Conservation (phyloP, 2,329 filamentous ascomycete genomes). For the Fusarium gaditjirri region DNA sequence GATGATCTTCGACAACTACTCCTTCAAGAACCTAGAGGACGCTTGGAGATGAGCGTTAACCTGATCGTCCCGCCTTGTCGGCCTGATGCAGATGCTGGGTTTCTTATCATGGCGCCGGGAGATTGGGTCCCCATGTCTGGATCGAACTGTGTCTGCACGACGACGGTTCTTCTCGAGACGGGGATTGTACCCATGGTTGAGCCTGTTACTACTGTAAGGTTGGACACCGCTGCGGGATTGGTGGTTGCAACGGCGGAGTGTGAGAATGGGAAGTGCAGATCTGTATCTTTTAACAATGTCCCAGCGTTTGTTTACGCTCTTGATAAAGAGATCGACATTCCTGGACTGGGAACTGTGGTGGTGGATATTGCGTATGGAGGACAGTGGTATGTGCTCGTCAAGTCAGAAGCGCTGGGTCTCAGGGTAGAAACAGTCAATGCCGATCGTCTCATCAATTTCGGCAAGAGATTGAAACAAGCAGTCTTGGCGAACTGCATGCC, state of each 20-base stretch:
- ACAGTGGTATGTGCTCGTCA: slow-evolving; percentile 21
- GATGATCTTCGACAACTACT: slow-evolving; percentile 49
- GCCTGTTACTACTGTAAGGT: slow-evolving; percentile 27
- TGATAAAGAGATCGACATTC: slow-evolving; percentile 8
- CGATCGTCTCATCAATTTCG: slow-evolving; percentile 36
- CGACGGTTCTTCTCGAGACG: slow-evolving; percentile 58
- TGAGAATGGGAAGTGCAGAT: slow-evolving; percentile 18
- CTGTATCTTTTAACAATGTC: slow-evolving; percentile 18
- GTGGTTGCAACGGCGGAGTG: slow-evolving; percentile 20
- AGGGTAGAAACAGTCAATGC: slow-evolving; percentile 19
- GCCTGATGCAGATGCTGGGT: slow-evolving; percentile 54
- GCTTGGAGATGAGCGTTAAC: slow-evolving; percentile 8
- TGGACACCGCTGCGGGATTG: slow-evolving; percentile 8
- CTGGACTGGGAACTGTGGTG: neutral
- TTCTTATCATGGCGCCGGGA: slow-evolving; percentile 48
- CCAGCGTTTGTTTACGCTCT: slow-evolving; percentile 12
- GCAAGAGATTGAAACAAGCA: slow-evolving; percentile 56
- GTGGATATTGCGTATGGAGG: slow-evolving; percentile 19
- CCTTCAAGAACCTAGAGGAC: slow-evolving; percentile 5
- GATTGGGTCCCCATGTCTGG: slow-evolving; percentile 50
- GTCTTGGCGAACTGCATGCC: slow-evolving; percentile 49
- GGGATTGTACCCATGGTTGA: slow-evolving; percentile 57
- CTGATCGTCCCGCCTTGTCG: slow-evolving; percentile 44
- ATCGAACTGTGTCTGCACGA: slow-evolving; percentile 55
- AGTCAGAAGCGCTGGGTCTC: slow-evolving; percentile 11